Conservation (phyloP, 2,329 filamentous ascomycete species). For the Xylariales sp. region DNA sequence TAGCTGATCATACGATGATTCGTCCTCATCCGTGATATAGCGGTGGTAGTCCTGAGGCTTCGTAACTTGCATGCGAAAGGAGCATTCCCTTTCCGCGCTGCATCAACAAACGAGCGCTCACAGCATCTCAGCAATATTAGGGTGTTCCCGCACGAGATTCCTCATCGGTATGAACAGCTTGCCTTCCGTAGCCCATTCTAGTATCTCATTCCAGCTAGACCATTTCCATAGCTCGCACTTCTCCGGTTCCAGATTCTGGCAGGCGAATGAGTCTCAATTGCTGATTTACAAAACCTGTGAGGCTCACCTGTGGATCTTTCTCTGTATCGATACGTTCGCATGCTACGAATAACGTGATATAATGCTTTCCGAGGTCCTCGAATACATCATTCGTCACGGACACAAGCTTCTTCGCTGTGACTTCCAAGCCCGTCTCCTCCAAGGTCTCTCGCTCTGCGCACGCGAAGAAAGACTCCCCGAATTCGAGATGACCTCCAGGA, state of each 20-base stretch:
- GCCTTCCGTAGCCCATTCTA: no score
- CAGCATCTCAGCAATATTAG: no score
- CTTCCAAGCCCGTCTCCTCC: conserved; percentile 64
- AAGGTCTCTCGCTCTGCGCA: conserved; percentile 64
- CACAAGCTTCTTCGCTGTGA: conserved; percentile 48
- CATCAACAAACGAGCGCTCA: no score
- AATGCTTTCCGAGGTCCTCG: conserved; percentile 56
- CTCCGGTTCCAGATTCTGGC: not conserved
- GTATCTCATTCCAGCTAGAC: not conserved
- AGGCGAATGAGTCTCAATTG: no score
- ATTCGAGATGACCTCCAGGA: conserved; percentile 72
- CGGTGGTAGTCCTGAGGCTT: no score
- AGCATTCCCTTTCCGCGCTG: no score
- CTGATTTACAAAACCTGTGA: not conserved
- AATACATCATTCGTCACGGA: conserved; percentile 67
- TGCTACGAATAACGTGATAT: conserved; percentile 67
- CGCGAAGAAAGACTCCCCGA: conserved; percentile 54
- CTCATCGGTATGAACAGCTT: conserved; percentile 3
- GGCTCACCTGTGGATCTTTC: conserved; percentile 48
- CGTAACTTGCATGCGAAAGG: no score
- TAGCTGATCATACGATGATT: no score
- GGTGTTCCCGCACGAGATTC: not conserved
- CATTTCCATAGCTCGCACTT: not conserved
- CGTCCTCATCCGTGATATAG: no score
- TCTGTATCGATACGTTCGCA: conserved; percentile 44